Evolutionary conservation across 208 protist genomes (phyloP), one percentile per base, ranked within the genome.

Genomic region (Trypanosoma platydactyli): DNA sequence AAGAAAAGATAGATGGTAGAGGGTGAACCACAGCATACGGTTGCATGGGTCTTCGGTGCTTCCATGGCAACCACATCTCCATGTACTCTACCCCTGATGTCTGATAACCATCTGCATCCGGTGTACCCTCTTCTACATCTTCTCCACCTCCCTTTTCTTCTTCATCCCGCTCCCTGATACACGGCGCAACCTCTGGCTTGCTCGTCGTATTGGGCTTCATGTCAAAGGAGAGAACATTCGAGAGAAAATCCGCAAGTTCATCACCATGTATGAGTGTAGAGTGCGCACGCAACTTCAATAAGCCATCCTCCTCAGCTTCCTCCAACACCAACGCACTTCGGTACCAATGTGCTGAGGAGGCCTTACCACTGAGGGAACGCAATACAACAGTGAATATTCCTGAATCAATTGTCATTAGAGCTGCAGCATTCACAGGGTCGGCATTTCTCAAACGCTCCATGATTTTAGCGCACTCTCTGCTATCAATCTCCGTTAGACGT

Each of bases 21-120:
- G 52, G 38, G 9, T 20, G 20, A 12, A 64, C 25, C 13, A 41
- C 27, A 6, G 76, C 55, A 64, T 86, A 88, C 18, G 88, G 88
- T 12, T 68, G 71, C 76, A 94, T 72, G 3, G 80, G 75, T 20
- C 79, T 68, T 18, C 88, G 77, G 64, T 94, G 84, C 70, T 87
- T 91, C 68, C 79, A 77, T 1, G 84, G 82, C 38, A 94, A 76
- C 89, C 89, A 94, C 67, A 92, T 41, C 62, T 88, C 80, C 25
- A 92, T 60, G 38, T 77, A 45, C 59, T 77, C 60, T n/a, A 77
- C 30, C 7, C 60, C 52, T 29, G 38, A 11, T 2, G 45, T 11
- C 25, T 51, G 42, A 3, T 38, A 25, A 40, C 9, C 54, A 44
- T 24, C 46, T 46, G 13, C 42, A 38, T 4, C n/a, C 18, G 12